Conservation (phyloP, 148 eudicot species). For the Dianthus caryophyllus region DNA sequence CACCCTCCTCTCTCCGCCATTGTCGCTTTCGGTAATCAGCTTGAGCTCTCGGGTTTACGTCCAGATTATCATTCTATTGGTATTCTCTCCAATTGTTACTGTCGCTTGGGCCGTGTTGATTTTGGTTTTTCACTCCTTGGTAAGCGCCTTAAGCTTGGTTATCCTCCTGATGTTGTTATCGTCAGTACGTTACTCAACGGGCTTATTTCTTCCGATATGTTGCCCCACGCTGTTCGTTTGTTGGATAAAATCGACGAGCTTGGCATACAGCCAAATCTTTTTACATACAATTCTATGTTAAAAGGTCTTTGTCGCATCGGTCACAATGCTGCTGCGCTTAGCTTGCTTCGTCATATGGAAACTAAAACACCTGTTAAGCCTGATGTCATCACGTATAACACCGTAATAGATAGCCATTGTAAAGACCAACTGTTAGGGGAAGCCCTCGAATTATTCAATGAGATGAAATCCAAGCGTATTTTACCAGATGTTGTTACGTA, state of each 20-base stretch:
- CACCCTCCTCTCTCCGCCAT: conserved; percentile 6
- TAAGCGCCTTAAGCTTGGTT: background rate
- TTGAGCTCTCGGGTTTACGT: background rate
- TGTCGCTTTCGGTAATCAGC: background rate
- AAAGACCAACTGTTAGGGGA: conserved; percentile 5
- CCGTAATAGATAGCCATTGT: background rate
- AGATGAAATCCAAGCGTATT: conserved; percentile 10
- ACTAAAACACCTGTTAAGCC: background rate
- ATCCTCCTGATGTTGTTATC: background rate
- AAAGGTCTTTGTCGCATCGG: background rate
- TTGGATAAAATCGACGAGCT: conserved; percentile 3
- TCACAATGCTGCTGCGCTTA: background rate
- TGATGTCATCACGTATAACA: background rate
- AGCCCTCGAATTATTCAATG: background rate
- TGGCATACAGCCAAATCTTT: background rate
- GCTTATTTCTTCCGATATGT: background rate
- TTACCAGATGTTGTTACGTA: conserved; percentile 4
- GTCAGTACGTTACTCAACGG: background rate
- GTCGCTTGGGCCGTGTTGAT: background rate
- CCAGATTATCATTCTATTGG: background rate
- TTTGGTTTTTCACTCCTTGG: background rate
- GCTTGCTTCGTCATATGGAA: conserved; percentile 4
- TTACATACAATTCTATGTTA: background rate
- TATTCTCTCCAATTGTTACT: conserved; percentile 1
- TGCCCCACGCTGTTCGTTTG: background rate